Base-by-base conservation (phyloP, 257 asterid species). In the Plantago elongata region DNA sequence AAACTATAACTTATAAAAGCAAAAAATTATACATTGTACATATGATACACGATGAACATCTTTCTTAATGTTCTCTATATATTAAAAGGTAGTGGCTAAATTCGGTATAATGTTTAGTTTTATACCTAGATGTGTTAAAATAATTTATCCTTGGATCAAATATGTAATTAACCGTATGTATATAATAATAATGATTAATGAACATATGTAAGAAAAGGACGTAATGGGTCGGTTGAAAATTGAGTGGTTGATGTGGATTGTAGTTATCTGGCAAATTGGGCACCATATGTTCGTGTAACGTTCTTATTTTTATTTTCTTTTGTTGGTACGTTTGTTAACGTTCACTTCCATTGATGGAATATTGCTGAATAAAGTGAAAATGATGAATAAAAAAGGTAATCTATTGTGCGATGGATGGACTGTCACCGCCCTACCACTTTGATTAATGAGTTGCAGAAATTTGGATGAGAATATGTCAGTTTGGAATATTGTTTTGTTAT, bases 401-500 rank as follows among this genome's bases (percentile, higher is more conserved):
- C 4, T 34, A 34, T 45, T n/a, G 30, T 62, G 70, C 43, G 73
- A 47, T 63, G 57, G 22, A 54, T 54, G 59, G 67, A 55, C 40
- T 14, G 40, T 17, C 73, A 72, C 73, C 77, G 73, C 73, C 69
- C 73, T 34, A 34, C 8, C 29, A 46, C 42, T 47, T 62, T 14
- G 52, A 45, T 30, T 69, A 61, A 30, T 11, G 3, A 17, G 64
- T 34, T 15, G 27, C 12, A 45, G 0, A 45, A 9, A 7, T 40
- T 14, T 44, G 48, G 37, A 6, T 9, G 7, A 52, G 27, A 52
- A 46, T 60, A 58, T n/a, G 47, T 40, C 40, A 15, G 12, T 55
- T 55, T 30, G 15, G 60, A 38, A 55, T 56, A 34, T 56, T 13
- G 44, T 34, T 7, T 3, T 34, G 40, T 34, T 34, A 34, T 34